Conservation (phyloP, 352 stramenopile genomes). For the Phytopythium chamaehyphon region DNA sequence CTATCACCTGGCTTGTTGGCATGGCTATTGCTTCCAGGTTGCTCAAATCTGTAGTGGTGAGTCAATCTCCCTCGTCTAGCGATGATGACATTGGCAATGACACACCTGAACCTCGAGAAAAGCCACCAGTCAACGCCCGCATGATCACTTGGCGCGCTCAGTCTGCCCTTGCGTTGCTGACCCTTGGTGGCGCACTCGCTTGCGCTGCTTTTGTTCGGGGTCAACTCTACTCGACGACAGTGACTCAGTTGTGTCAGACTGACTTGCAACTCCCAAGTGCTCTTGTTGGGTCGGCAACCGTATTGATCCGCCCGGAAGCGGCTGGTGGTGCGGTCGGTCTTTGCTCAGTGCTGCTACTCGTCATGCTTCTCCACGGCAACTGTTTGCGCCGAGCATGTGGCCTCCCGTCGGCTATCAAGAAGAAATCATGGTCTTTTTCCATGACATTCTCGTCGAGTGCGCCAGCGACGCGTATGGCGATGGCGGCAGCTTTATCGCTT, state of each 20-base stretch:
- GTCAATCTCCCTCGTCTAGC: background rate
- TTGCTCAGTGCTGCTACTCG: constrained; percentile 1
- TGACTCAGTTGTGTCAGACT: constrained; percentile 65
- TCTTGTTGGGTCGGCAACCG: constrained; percentile 16
- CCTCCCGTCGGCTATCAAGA: background rate
- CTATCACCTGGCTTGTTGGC: constrained; percentile 41
- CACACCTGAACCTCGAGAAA: background rate
- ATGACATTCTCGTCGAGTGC: constrained; percentile 8
- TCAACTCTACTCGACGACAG: constrained; percentile 64
- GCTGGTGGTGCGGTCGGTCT: constrained; percentile 4
- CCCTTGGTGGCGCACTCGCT: constrained; percentile 16
- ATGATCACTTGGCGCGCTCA: constrained; percentile 11
- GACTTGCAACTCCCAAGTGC: constrained; percentile 29
- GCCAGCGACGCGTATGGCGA: constrained; percentile 33
- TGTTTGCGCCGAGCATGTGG: background rate
- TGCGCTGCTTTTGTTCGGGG: constrained; percentile 63
- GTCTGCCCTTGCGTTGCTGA: constrained; percentile 16
- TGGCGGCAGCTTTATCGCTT: constrained; percentile 53
- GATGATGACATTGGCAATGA: background rate
- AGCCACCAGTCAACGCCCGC: no score
- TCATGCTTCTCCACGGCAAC: constrained; percentile 1
- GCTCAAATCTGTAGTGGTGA: constrained; percentile 28
- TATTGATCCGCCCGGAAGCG: constrained; percentile 10
- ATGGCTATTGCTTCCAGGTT: constrained; percentile 36
- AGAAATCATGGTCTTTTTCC: background rate